phyloP scores from a whole-genome alignment of 1,284 basidiomycete species.

The Ganoderma lingzhi region DNA sequence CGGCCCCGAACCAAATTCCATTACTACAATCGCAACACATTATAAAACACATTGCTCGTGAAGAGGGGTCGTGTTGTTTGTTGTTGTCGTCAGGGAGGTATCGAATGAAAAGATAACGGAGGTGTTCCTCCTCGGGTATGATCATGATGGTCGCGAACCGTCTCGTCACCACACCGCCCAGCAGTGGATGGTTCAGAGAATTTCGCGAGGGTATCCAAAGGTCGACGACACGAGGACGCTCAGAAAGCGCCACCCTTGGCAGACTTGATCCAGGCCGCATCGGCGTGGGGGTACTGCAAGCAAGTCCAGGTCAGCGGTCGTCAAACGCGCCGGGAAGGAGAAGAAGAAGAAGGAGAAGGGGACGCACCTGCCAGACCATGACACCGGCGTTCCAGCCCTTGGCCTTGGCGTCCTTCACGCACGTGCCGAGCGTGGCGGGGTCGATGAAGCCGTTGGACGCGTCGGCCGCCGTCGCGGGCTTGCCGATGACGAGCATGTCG shows the following conservation, averaged over 20 bases:
- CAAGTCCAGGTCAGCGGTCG: not conserved
- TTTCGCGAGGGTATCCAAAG: not conserved
- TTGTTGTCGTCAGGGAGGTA: not conserved
- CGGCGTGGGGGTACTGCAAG: conserved; percentile 27
- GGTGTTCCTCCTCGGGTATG: conserved; percentile 3
- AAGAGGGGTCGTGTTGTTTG: not conserved
- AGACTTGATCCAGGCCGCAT: conserved; percentile 26
- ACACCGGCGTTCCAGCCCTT: conserved; percentile 60
- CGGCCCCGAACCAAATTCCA: conserved; percentile 7
- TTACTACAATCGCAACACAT: conserved; percentile 12
- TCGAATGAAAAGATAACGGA: not conserved
- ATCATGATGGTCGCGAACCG: conserved; percentile 1
- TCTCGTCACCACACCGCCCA: not conserved
- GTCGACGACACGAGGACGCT: not conserved
- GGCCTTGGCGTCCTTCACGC: conserved; percentile 59
- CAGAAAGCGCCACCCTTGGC: conserved; percentile 24
- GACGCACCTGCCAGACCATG: conserved; percentile 26
- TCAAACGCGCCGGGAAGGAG: not conserved
- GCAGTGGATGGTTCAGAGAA: not conserved
- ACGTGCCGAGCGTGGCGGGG: conserved; percentile 59
- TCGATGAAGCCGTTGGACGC: conserved; percentile 66
- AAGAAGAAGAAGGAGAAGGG: not conserved
- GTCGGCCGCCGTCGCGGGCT: conserved; percentile 51
- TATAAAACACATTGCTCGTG: not conserved
- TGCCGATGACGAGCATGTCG: conserved; percentile 63